Evolutionary conservation across 2,329 filamentous ascomycete genomes (phyloP), one percentile per base, ranked within the genome.

Genomic region (Aspergillus intermedius): DNA sequence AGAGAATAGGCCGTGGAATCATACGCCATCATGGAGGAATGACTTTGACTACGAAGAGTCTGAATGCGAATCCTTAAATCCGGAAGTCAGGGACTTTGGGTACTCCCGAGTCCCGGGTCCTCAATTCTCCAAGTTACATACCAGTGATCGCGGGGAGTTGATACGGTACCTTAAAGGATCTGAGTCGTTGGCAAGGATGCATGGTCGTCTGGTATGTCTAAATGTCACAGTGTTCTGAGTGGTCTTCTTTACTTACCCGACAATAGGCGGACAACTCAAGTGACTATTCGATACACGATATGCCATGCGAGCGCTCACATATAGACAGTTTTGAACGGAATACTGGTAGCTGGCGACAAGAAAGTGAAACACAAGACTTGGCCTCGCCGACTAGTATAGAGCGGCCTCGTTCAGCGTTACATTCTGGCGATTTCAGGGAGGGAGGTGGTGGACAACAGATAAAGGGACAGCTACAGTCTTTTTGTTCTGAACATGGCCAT

Each of bases 111-210:
- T 57, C 34, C 49, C 54, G 8, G 49, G 56, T 32, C 42, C 46
- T 21, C 50, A 47, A 44, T 44, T 53, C n/a, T 47, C 61, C 13
- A 60, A 45, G 19, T 42, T 62, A 30, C 60, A 60, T 52, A 59
- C 62, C 13, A 66, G 64, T 50, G 83, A 89, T 65, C 80, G 91
- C 54, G 82, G 82, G 49, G 86, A 91, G 67, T 74, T 95, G 59
- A 96, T 97, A 49, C 81, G 90, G 68, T 80, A 84, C 55, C 77
- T 96, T 56, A 96, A 96, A 72, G 82, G 80, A 66, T 83, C 82
- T 28, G 83, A 90, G 68, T 86, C 82, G 60, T 84, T 87, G 34
- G 81, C 82, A 4, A 93, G 88, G 88, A 74, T 84, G 35, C 79
- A 82, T 23, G 81, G 77, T 63, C 77, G 78, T 60, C 77, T 80